Base-by-base conservation (phyloP, 2,329 filamentous ascomycete species). In the Amesomyces nigricolor region DNA sequence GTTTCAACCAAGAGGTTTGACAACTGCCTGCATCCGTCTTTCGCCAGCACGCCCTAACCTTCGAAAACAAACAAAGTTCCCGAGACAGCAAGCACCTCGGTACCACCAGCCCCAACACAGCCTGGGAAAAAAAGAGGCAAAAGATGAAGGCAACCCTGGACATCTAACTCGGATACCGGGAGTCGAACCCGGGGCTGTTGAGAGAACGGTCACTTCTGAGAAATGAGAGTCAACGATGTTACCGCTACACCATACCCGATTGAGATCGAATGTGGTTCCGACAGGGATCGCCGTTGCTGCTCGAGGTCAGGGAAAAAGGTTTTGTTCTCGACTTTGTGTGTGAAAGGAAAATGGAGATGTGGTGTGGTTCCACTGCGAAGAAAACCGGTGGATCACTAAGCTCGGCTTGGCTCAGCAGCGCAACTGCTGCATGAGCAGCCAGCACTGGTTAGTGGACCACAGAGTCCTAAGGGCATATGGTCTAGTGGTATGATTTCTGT, bases 401-500 rank as follows among this genome's bases (percentile, higher is more conserved):
- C 2, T 9, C 4, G 9, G 32, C 2, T 9, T 13, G 11, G 32
- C 32, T 13, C 7, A 13, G 11, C 32, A 11, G 8, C 9, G 11
- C 32, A 35, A 7, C 32, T 10, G 7, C 32, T 2, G 11, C 9
- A 35, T 35, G 4, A 35, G 32, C 1, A 6, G 9, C n/a, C 42
- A 19, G 19, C 14, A 14, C 8, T 6, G 2, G 8, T 43, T 5
- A 7, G 17, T 44, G n/a, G 2, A 14, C 14, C 19, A 51, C 39
- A 50, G 37, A 48, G 45, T 50, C 45, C 44, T 43, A 42, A 35
- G 57, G 56, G 56, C 53, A 40, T 53, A 55, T 58, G 56, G 56
- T 58, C 56, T 58, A 58, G 56, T 58, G 56, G 56, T 58, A 58
- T 58, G 56, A 58, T 58, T 56, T 58, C 56, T 58, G 48, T 53